Evolutionary conservation across 2,329 filamentous ascomycete species (phyloP).

Genomic region (Penicillium sp.): DNA sequence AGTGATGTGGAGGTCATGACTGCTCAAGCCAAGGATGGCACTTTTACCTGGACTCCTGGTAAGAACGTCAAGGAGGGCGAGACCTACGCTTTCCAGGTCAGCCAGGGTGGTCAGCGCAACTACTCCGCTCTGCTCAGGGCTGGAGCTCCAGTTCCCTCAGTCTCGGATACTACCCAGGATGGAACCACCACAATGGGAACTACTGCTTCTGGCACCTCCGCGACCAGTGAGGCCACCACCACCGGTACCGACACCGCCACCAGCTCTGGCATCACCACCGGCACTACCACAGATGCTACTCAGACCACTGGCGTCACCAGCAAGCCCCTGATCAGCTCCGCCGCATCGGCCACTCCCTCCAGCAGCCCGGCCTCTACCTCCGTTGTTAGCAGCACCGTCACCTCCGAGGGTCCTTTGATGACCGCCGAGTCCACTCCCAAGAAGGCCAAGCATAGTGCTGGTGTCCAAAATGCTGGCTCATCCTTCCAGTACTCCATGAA

Average conservation of each 20-base stretch:
- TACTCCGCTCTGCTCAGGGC: slow-evolving; percentile 55
- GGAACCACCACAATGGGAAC: slow-evolving; percentile 5
- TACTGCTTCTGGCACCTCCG: slow-evolving; percentile 3
- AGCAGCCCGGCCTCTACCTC: slow-evolving; percentile 18
- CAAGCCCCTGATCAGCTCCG: background rate
- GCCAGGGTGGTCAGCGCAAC: slow-evolving; percentile 52
- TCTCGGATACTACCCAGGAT: slow-evolving; percentile 5
- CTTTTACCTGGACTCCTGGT: slow-evolving; percentile 53
- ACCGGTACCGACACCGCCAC: slow-evolving; percentile 15
- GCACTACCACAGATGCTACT: slow-evolving; percentile 15
- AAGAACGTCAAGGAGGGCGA: slow-evolving; percentile 42
- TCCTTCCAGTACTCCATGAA: slow-evolving; percentile 31
- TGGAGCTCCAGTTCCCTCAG: slow-evolving; percentile 31
- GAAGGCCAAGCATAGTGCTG: slow-evolving; percentile 10
- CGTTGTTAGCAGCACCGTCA: slow-evolving; percentile 12
- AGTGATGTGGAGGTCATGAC: slow-evolving; percentile 51
- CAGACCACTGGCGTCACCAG: slow-evolving; percentile 27
- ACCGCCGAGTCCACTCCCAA: slow-evolving; percentile 12
- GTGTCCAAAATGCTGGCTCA: slow-evolving; percentile 20
- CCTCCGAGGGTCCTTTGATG: slow-evolving; percentile 4
- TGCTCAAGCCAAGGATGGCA: slow-evolving; percentile 44
- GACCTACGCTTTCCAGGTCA: slow-evolving; percentile 61
- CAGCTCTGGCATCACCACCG: slow-evolving; percentile 11
- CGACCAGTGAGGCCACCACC: slow-evolving; percentile 10
- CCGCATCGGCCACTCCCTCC: slow-evolving; percentile 15